Evolutionary conservation across 805 yeast species (phyloP), one percentile per base, ranked within the genome.

Genomic region (Myxozyma sirexii): DNA sequence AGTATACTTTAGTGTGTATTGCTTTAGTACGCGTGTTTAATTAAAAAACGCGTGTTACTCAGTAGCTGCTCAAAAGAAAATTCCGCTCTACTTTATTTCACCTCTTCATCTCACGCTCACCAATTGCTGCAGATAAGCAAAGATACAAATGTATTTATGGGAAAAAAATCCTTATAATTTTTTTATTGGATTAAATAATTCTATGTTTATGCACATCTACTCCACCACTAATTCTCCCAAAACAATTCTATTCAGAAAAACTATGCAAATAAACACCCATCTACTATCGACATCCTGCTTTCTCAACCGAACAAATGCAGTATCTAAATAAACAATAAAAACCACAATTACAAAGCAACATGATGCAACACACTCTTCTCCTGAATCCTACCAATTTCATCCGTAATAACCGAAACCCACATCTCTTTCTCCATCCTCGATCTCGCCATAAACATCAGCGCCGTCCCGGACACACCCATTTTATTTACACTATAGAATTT

Each of bases 341-440:
- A 42, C 2, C 46, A 23, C 17, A 15, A n/a, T 26, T n/a, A 54
- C 5, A 39, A 15, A 35, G 37, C 53, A 38, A 45, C 52, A 31
- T 55, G 58, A 13, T 49, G 56, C 48, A 38, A 38, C 7, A 60
- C 38, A 38, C 56, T 33, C 33, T 54, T 38, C 39, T 63, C 67
- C 43, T 58, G 62, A 12, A 62, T 57, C 44, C 67, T 54, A 13
- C 71, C 71, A 26, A 72, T 70, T 13, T 72, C 77, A 5, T 67
- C 64, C 33, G 74, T 70, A 8, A 76, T 57, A 1, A 75, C 71
- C 2, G 72, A 65, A 1, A 88, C 92, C 98, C 98, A 92, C 33
- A 82, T 63, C 68, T 93, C 97, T 55, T 92, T 77, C 67, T 90
- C 96, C 62, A 87, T 87, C 41, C 93, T 75, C 1, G 96, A 88